phyloP scores from a whole-genome alignment of 78 protist species.

The Monocercomonoides exilis region DNA sequence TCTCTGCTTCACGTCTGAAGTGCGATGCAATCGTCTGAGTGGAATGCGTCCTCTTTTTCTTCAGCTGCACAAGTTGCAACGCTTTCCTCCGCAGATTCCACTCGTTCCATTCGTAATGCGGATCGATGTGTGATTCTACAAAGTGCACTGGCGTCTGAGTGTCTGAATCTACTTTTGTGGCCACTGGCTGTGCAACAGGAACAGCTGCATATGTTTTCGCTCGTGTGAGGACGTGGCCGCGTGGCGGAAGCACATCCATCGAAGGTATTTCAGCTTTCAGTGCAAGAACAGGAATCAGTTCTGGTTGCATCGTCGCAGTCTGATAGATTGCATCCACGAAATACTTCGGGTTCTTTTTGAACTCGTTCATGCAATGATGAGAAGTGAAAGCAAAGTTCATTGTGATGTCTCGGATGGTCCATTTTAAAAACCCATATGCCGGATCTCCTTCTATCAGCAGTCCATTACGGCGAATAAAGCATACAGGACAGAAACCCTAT shows the following conservation, averaged over 20 bases:
- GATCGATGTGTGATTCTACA: not conserved
- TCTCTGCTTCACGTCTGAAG: constrained; percentile 34
- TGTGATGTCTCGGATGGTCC: not conserved
- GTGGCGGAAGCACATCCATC: constrained; percentile 1
- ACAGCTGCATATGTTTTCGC: not conserved
- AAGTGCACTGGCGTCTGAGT: constrained; percentile 12
- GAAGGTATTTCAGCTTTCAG: constrained; percentile 14
- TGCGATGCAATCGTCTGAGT: constrained; percentile 20
- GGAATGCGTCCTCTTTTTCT: constrained; percentile 11
- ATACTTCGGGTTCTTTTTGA: not conserved
- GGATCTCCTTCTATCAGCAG: constrained; percentile 24
- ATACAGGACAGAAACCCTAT: constrained; percentile 29
- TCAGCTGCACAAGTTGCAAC: not conserved
- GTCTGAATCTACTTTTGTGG: not conserved
- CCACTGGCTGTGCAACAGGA: not conserved
- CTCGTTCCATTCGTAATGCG: constrained; percentile 36
- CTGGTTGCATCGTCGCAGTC: not conserved
- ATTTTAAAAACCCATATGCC: not conserved
- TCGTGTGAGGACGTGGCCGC: not conserved
- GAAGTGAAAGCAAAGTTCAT: not conserved
- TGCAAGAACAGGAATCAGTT: constrained; percentile 11
- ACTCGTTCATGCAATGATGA: not conserved
- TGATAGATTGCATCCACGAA: not conserved
- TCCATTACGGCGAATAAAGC: not conserved
- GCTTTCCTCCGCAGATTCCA: constrained; percentile 35